phyloP scores from a whole-genome alignment of 1,284 basidiomycete genomes.

The Hemileia vastatrix region DNA sequence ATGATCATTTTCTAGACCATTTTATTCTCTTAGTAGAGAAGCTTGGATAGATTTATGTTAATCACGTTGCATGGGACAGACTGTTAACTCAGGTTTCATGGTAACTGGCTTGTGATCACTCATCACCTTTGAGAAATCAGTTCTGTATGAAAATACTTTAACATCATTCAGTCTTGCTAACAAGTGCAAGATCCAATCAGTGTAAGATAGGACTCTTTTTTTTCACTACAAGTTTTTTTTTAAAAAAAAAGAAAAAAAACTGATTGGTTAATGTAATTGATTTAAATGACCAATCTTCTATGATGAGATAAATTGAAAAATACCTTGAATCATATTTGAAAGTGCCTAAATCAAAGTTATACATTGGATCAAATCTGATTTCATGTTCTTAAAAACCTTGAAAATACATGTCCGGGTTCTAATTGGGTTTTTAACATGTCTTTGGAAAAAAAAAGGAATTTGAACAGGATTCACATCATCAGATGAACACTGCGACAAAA shows the following conservation, averaged over 20 bases:
- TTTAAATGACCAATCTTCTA: background rate
- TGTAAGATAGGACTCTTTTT: conserved; percentile 16
- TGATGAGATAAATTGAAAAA: background rate
- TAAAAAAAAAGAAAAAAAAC: background rate
- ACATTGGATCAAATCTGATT: conserved; percentile 15
- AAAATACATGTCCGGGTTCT: conserved; percentile 14
- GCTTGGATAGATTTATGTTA: background rate
- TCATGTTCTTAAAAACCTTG: conserved; percentile 7
- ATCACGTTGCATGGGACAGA: conserved; percentile 5
- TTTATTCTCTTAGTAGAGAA: conserved; percentile 12
- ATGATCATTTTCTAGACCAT: conserved; percentile 17
- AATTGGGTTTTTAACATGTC: conserved; percentile 17
- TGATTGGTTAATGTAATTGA: background rate
- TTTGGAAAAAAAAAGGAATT: no score
- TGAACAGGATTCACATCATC: background rate
- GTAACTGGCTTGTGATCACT: conserved; percentile 23
- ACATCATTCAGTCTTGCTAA: conserved; percentile 14
- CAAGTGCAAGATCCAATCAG: conserved; percentile 16
- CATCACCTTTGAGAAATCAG: conserved; percentile 2
- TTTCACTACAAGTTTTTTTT: conserved; percentile 1
- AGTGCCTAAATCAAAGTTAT: conserved; percentile 21
- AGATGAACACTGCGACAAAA: conserved; percentile 2
- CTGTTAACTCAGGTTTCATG: background rate
- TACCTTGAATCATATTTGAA: conserved; percentile 15
- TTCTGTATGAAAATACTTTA: conserved; percentile 10